Percentiles rank a stretch among this genome's conserved stretches.
Evolutionary conservation across 306 rosid genomes (phyloP).

Genomic region (Prosopis cineraria): DNA sequence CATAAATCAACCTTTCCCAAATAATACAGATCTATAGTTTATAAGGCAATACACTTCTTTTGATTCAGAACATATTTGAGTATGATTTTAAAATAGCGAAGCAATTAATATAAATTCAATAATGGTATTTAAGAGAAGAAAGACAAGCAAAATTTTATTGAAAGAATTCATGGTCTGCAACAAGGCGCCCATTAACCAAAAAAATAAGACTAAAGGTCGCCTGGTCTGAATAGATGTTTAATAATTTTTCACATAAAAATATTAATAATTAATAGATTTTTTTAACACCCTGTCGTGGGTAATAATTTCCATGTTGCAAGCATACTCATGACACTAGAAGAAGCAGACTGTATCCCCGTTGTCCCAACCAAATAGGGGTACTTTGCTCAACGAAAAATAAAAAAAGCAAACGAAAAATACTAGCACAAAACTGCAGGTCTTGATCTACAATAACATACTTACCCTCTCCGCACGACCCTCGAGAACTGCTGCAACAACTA

Average conservation of each 20-base stretch:
- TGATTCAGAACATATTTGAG: too few relatives aligned
- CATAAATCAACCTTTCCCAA: too few relatives aligned
- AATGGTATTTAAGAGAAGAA: background rate
- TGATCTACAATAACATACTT: slow-evolving; percentile 31
- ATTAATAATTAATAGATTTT: background rate
- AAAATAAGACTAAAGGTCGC: background rate
- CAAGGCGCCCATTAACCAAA: background rate
- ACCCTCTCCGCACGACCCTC: slow-evolving; percentile 92
- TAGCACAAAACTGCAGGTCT: background rate
- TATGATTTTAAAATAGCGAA: too few relatives aligned
- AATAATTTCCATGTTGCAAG: slow-evolving; percentile 18
- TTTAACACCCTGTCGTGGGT: background rate
- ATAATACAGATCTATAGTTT: too few relatives aligned
- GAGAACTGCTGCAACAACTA: slow-evolving; percentile 89
- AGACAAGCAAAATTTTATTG: background rate
- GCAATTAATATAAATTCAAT: background rate
- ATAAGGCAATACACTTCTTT: too few relatives aligned
- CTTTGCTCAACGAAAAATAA: background rate
- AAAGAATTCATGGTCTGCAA: background rate
- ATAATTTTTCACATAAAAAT: background rate
- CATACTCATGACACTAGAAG: background rate
- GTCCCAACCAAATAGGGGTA: background rate
- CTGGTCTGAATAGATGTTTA: background rate
- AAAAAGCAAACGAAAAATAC: background rate
- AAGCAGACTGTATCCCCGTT: background rate